phyloP scores from a whole-genome alignment of 306 rosid species.

The Sindora glabra region DNA sequence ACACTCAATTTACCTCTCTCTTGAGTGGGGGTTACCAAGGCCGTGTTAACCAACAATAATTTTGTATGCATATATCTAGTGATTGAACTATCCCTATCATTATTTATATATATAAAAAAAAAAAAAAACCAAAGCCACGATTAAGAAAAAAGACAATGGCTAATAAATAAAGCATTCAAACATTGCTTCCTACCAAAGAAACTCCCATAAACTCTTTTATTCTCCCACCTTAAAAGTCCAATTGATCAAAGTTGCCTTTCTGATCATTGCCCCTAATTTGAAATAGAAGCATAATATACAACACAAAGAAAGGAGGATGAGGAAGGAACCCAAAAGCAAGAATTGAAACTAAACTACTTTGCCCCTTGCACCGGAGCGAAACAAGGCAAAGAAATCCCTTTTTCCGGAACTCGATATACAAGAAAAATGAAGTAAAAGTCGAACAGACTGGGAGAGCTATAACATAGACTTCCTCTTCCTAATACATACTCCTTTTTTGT shows the following conservation, averaged over 20 bases:
- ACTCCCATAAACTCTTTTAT: slow-evolving; percentile 1
- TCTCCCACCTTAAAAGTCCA: slow-evolving; percentile 9
- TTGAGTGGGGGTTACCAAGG: too few species aligned
- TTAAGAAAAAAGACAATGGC: too few species aligned
- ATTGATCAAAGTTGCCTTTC: slow-evolving; percentile 7
- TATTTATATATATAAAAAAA: too few species aligned
- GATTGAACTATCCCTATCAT: too few species aligned
- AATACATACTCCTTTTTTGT: slow-evolving; percentile 21
- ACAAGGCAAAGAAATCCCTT: slow-evolving; percentile 28
- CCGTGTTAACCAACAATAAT: too few species aligned
- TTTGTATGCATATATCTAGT: too few species aligned
- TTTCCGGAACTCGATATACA: slow-evolving; percentile 28
- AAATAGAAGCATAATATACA: slow-evolving; percentile 7
- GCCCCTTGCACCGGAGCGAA: slow-evolving; percentile 22
- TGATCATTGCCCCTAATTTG: slow-evolving; percentile 3
- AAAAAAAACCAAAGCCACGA: too few species aligned
- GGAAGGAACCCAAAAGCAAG: too few species aligned
- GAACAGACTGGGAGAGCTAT: slow-evolving; percentile 30
- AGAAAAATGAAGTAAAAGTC: neutral
- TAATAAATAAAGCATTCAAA: too few species aligned
- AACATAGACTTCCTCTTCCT: slow-evolving; percentile 25
- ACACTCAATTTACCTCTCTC: too few species aligned
- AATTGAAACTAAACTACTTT: slow-evolving; percentile 19
- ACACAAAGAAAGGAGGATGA: neutral
- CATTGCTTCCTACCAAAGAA: too few species aligned